Conservation (phyloP, 176 grass and related monocot species). For the Zoysia pacifica region DNA sequence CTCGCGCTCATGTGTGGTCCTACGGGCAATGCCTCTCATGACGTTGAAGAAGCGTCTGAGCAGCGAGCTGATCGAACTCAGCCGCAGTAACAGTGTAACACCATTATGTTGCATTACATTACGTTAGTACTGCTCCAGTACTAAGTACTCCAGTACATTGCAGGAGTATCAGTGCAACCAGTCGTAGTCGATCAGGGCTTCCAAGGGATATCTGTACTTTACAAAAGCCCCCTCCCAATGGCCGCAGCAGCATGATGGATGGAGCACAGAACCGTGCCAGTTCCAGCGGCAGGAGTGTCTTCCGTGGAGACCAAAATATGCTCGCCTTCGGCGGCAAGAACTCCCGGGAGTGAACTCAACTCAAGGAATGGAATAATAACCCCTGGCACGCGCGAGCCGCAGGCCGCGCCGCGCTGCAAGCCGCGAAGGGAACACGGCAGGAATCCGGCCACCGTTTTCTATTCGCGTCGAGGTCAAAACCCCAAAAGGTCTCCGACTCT, state of each 20-base stretch:
- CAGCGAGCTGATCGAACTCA: not conserved
- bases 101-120: no score
- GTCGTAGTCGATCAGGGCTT: not conserved
- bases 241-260: not conserved
- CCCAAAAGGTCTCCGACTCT: not conserved
- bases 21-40: not conserved
- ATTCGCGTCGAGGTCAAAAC: slow-evolving; percentile 30
- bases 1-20: not conserved
- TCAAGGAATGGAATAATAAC: slow-evolving; percentile 18
- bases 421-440: slow-evolving; percentile 37
- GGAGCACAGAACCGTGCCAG: not conserved
- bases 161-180: no score
- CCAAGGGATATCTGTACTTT: not conserved
- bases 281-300: not conserved
- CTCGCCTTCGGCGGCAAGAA: slow-evolving; percentile 23
- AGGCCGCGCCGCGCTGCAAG: slow-evolving; percentile 12
- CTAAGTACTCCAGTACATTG: no score
- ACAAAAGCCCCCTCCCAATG: not conserved
- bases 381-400: not conserved
- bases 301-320: slow-evolving; percentile 22
- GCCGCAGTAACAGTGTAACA: not conserved
- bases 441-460: slow-evolving; percentile 31
- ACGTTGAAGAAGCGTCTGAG: not conserved
- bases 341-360: slow-evolving; percentile 35
- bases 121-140: no score